Evolutionary conservation across 1,139 yeast species (phyloP).

Genomic region (Diutina sp.): DNA sequence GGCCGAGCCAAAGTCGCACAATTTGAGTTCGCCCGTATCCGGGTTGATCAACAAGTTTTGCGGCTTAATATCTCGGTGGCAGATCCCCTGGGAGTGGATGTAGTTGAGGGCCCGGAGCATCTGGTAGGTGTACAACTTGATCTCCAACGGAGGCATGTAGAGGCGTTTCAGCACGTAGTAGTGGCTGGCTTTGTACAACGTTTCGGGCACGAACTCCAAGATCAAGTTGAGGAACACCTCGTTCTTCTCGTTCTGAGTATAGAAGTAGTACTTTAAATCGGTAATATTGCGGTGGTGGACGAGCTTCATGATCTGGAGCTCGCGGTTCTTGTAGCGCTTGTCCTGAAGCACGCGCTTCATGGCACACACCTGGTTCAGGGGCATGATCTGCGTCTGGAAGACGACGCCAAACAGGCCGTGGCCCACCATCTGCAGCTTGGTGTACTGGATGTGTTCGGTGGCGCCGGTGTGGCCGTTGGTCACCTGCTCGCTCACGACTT

Average conservation of each 20-base stretch:
- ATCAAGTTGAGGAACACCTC: conserved; percentile 81
- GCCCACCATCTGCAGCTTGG: conserved; percentile 80
- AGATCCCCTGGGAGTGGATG: conserved; percentile 81
- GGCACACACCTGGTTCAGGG: conserved; percentile 73
- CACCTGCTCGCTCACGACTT: conserved; percentile 57
- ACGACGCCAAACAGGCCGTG: conserved; percentile 98
- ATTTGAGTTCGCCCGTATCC: conserved; percentile 65
- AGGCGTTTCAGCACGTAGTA: conserved; percentile 65
- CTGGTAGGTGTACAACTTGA: conserved; percentile 84
- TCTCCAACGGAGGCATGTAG: conserved; percentile 82
- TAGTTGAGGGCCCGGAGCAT: conserved; percentile 84
- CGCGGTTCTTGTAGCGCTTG: conserved; percentile 90
- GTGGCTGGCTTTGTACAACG: conserved; percentile 81
- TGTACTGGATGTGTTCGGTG: conserved; percentile 45
- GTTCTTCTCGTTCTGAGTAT: conserved; percentile 67
- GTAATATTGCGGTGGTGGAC: conserved; percentile 82
- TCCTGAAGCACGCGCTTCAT: conserved; percentile 92
- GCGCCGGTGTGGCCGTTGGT: conserved; percentile 67
- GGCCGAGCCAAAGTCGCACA: conserved; percentile 99
- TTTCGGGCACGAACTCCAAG: conserved; percentile 88
- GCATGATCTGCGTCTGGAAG: conserved; percentile 70
- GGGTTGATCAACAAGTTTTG: conserved; percentile 89
- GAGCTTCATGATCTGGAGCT: conserved; percentile 87
- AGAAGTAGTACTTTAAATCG: conserved; percentile 78
- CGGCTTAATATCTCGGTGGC: conserved; percentile 96